Conservation (phyloP, 2,329 filamentous ascomycete species). For the Chrysoporthe puriensis region DNA sequence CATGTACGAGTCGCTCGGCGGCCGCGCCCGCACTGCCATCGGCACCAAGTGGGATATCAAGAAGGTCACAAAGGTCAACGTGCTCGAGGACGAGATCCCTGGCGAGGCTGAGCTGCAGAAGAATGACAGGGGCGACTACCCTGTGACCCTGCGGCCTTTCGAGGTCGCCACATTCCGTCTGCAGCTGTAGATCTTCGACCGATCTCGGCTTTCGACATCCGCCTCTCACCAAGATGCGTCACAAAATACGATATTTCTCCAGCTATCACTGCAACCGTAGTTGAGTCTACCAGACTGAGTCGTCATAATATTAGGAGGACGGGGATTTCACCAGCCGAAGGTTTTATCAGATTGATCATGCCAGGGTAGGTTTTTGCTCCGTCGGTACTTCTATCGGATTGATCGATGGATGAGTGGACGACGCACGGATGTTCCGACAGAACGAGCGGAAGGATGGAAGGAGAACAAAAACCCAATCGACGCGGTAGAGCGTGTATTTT, state of each 20-base stretch:
- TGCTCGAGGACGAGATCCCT: conserved; percentile 71
- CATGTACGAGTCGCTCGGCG: conserved; percentile 87
- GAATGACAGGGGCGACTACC: conserved; percentile 54
- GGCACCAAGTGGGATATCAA: conserved; percentile 70
- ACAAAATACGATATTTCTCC: neutral
- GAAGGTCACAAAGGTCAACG: conserved; percentile 80
- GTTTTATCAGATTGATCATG: neutral
- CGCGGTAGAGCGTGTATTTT: conserved; percentile 4
- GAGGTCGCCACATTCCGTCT: conserved; percentile 84
- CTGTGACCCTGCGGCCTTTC: conserved; percentile 74
- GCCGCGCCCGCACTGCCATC: conserved; percentile 73
- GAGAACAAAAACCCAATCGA: neutral
- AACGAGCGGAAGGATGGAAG: neutral
- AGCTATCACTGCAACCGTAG: neutral
- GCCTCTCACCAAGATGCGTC: neutral
- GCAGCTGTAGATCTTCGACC: conserved; percentile 44
- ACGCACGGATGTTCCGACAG: neutral
- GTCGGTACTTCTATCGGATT: neutral
- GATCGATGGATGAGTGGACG: neutral
- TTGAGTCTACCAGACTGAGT: neutral
- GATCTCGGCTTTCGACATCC: too few species aligned
- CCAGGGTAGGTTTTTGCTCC: neutral
- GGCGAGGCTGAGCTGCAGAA: conserved; percentile 67
- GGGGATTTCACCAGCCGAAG: neutral
- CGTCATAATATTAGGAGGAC: neutral